A percentile compares a stretch with the other conserved stretches of the same genome.
Evolutionary conservation across 176 grass and related monocot species (phyloP).

Genomic region (Lolium perenne): DNA sequence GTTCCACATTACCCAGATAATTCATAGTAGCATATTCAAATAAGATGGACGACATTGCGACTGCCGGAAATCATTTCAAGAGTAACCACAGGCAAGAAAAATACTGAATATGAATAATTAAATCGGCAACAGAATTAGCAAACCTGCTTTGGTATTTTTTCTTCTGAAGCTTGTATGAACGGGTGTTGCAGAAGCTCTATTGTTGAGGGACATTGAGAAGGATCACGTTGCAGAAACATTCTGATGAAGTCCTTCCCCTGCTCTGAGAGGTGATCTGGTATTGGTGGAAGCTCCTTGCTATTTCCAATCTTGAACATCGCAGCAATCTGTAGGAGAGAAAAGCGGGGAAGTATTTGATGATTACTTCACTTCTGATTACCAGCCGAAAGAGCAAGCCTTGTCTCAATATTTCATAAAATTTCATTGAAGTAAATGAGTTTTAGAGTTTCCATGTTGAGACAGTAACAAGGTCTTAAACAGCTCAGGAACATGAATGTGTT

Average conservation of each 20-base stretch:
- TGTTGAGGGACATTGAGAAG: too few relatives aligned
- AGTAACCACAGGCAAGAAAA: too few relatives aligned
- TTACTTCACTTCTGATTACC: conserved; percentile 34
- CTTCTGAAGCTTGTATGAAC: too few relatives aligned
- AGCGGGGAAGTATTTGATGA: conserved; percentile 26
- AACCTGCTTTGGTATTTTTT: too few relatives aligned
- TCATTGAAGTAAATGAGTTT: conserved; percentile 20
- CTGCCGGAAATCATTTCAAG: too few relatives aligned
- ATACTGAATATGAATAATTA: too few relatives aligned
- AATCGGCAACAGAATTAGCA: too few relatives aligned
- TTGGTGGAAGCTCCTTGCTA: conserved; percentile 93
- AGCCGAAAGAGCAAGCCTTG: conserved; percentile 21
- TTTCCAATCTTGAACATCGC: conserved; percentile 99
- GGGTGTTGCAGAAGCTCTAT: too few relatives aligned
- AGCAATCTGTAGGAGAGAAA: conserved; percentile 72
- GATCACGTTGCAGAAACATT: conserved; percentile 44
- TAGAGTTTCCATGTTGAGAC: conserved; percentile 26
- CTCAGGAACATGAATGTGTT: not conserved
- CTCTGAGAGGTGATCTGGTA: conserved; percentile 90
- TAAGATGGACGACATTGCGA: too few relatives aligned
- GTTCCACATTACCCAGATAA: too few relatives aligned
- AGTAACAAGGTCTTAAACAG: conserved; percentile 23
- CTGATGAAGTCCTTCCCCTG: conserved; percentile 88
- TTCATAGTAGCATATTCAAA: too few relatives aligned
- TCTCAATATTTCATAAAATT: conserved; percentile 37